phyloP scores from a whole-genome alignment of 805 yeast genomes.

The Dipodascus albidus region DNA sequence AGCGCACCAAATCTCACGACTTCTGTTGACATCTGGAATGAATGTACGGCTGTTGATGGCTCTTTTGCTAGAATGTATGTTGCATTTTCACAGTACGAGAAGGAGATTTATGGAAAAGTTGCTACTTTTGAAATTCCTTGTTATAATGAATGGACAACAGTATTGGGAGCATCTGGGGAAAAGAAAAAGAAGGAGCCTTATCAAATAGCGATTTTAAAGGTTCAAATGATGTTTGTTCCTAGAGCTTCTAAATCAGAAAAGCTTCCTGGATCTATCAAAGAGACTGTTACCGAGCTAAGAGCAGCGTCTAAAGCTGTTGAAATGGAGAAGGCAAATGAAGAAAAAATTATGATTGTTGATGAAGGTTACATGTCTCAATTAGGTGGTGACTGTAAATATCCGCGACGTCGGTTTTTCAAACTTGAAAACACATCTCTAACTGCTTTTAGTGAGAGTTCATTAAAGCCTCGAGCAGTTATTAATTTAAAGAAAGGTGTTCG shows the following conservation, averaged over 20 bases:
- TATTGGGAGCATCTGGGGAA: constrained; percentile 23
- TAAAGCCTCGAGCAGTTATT: constrained; percentile 54
- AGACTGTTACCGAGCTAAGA: background rate
- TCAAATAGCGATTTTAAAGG: constrained; percentile 51
- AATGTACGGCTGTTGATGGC: constrained; percentile 67
- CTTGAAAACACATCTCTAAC: constrained; percentile 59
- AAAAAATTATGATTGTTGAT: constrained; percentile 49
- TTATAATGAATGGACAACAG: constrained; percentile 66
- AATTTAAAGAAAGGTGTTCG: constrained; percentile 29
- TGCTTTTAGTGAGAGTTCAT: constrained; percentile 64
- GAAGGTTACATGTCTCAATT: constrained; percentile 70
- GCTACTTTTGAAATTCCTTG: constrained; percentile 46
- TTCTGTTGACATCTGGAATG: constrained; percentile 33
- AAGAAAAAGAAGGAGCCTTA: constrained; percentile 35
- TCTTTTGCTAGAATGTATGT: constrained; percentile 75
- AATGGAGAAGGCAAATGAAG: constrained; percentile 42
- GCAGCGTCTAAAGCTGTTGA: constrained; percentile 8
- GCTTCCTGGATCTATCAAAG: constrained; percentile 11
- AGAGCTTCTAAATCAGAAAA: constrained; percentile 54
- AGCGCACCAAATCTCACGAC: background rate
- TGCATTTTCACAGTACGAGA: constrained; percentile 46
- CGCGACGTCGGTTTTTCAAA: constrained; percentile 66
- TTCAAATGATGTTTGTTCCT: constrained; percentile 49
- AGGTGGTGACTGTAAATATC: constrained; percentile 76
- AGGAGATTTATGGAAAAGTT: constrained; percentile 42